A percentile compares a stretch with the other conserved stretches of the same genome.
Conservation (phyloP, 176 grass and related monocot genomes). For the Zoysia japonica region DNA sequence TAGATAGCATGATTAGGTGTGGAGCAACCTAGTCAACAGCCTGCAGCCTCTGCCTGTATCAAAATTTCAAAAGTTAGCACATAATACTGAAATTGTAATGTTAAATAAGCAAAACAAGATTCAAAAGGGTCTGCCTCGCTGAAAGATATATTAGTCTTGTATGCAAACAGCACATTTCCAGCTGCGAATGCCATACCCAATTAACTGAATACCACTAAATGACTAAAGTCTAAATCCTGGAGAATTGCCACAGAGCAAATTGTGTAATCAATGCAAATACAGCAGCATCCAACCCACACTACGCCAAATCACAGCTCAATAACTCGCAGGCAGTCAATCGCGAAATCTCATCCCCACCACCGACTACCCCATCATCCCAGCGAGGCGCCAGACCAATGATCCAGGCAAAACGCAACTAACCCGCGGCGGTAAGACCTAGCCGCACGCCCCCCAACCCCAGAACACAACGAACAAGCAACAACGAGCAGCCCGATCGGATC, state of each 20-base stretch:
- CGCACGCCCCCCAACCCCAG: neutral
- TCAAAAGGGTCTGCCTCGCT: neutral
- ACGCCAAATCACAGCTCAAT: neutral
- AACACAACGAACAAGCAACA: neutral
- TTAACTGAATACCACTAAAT: neutral
- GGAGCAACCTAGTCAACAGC: slow-evolving; percentile 5
- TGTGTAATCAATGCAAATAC: neutral
- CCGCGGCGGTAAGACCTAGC: slow-evolving; percentile 33
- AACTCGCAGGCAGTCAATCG: neutral
- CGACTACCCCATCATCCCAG: neutral
- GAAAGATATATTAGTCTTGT: neutral
- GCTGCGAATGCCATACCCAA: neutral
- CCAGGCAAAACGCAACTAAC: slow-evolving; percentile 15
- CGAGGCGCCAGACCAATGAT: neutral
- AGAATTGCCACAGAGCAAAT: neutral
- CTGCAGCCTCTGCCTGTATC: slow-evolving; percentile 24
- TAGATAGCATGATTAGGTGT: slow-evolving; percentile 15
- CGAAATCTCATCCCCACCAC: neutral
- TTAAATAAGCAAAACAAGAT: neutral
- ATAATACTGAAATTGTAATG: neutral
- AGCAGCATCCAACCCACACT: slow-evolving; percentile 14
- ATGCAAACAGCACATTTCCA: neutral
- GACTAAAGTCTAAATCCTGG: neutral
- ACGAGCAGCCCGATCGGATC: slow-evolving; percentile 8
- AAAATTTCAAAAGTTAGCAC: slow-evolving; percentile 24